These are phyloP conservation scores for Penicillium cinerascens DNA, from an alignment of 495 filamentous ascomycete species.

Conservation along the genomic window DNA sequence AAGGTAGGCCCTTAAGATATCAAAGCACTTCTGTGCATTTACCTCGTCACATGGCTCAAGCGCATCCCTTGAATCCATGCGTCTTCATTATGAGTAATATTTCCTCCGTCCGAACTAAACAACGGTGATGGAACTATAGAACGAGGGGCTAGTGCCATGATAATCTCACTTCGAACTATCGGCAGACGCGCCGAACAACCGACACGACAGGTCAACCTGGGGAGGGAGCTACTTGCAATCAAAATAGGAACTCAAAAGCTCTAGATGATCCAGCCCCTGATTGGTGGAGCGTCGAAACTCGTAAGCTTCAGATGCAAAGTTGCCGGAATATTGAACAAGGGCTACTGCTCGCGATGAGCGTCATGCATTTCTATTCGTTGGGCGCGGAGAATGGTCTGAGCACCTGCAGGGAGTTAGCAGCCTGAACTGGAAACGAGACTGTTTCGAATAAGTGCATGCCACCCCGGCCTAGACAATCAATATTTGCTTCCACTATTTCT, in stretches of 20 bases:
- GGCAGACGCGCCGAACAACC: no score
- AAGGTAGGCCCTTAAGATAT: not conserved
- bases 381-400: slow-evolving; percentile 2
- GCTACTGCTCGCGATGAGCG: not conserved
- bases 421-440: not conserved
- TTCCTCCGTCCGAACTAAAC: not conserved
- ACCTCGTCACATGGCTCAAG: not conserved
- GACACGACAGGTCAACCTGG: not conserved
- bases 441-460: slow-evolving; percentile 2
- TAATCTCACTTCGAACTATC: not conserved
- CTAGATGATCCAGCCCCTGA: not conserved
- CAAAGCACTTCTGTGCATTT: not conserved
- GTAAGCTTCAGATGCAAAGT: not conserved
- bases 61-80: not conserved
- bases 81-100: not conserved
- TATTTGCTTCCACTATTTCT: not conserved
- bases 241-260: not conserved
- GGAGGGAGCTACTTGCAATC: not conserved
- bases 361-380: slow-evolving; percentile 2
- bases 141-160: not conserved
- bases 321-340: not conserved
- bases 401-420: not conserved
- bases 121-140: not conserved
- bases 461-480: slow-evolving; percentile 1
- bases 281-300: not conserved